Percentiles rank a stretch among this genome's conserved stretches.
These are phyloP conservation scores for Trichoderma asperellum DNA, from an alignment of 2,329 filamentous ascomycete genomes.

Conservation along the genomic window DNA sequence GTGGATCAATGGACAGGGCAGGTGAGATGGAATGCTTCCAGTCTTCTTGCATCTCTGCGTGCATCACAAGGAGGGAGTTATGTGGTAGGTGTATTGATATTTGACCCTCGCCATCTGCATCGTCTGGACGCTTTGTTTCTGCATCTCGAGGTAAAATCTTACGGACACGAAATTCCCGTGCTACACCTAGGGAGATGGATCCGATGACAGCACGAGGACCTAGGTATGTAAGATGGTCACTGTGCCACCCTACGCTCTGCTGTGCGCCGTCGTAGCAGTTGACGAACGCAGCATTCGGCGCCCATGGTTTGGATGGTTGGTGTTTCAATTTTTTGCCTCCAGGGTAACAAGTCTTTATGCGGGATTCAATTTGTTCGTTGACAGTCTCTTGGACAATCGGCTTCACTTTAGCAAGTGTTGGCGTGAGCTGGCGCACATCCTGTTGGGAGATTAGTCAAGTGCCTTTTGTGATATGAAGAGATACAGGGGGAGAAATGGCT, in stretches of 20 bases:
- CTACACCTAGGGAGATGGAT: conserved; percentile 85
- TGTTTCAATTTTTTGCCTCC: conserved; percentile 73
- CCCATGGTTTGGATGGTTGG: conserved; percentile 75
- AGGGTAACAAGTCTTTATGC: conserved; percentile 71
- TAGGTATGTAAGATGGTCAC: conserved; percentile 90
- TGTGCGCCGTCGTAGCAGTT: conserved; percentile 87
- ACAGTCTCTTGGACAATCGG: conserved; percentile 73
- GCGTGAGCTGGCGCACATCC: conserved; percentile 77
- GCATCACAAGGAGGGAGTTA: conserved; percentile 93
- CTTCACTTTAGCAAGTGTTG: conserved; percentile 72
- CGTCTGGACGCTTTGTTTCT: conserved; percentile 45
- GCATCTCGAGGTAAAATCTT: conserved; percentile 67
- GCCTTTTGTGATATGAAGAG: neutral
- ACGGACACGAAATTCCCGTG: conserved; percentile 89
- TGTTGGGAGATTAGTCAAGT: conserved; percentile 35
- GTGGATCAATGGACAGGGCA: conserved; percentile 76
- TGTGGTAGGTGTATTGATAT: conserved; percentile 93
- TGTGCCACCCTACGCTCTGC: conserved; percentile 88
- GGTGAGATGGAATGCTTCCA: conserved; percentile 91
- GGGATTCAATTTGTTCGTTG: conserved; percentile 73
- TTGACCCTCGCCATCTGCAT: conserved; percentile 74
- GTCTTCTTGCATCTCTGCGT: conserved; percentile 95
- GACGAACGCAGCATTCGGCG: conserved; percentile 87
- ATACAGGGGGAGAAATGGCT: neutral
- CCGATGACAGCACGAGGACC: conserved; percentile 88